These are phyloP conservation scores for Ogataea paradorogensis DNA, from an alignment of 805 yeast genomes.

Conservation along the genomic window DNA sequence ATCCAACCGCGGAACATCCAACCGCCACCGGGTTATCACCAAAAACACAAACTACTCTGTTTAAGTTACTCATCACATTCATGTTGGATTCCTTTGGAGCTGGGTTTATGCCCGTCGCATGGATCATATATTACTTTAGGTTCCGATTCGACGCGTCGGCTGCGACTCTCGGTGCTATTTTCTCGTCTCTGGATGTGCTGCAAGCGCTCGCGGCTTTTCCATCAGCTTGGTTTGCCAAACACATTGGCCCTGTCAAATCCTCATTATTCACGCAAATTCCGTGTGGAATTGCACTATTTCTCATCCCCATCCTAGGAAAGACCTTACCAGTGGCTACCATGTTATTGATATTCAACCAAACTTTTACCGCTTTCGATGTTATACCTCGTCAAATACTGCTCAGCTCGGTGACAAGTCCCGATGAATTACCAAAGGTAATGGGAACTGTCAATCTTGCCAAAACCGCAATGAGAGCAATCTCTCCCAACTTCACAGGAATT, in stretches of 20 bases:
- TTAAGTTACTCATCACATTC: conserved; percentile 56
- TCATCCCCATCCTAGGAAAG: conserved; percentile 46
- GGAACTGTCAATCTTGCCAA: conserved; percentile 86
- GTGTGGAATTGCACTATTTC: conserved; percentile 60
- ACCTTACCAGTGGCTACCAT: conserved; percentile 43
- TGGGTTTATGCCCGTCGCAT: conserved; percentile 85
- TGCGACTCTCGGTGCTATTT: conserved; percentile 60
- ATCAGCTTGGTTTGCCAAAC: conserved; percentile 65
- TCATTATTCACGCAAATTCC: conserved; percentile 75
- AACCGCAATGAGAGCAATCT: conserved; percentile 78
- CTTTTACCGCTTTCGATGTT: conserved; percentile 81
- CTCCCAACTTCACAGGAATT: conserved; percentile 77
- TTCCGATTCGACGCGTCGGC: conserved; percentile 53
- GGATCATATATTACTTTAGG: conserved; percentile 82
- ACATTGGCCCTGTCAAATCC: conserved; percentile 76
- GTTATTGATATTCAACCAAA: conserved; percentile 52
- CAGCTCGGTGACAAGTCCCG: conserved; percentile 58
- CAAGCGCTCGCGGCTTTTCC: conserved; percentile 73
- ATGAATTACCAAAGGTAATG: conserved; percentile 71
- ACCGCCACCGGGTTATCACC: conserved; percentile 39
- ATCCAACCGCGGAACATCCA: conserved; percentile 25
- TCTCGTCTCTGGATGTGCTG: conserved; percentile 59
- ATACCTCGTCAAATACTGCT: conserved; percentile 84
- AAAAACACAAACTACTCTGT: conserved; percentile 41
- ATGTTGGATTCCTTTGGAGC: conserved; percentile 85